phyloP scores from a whole-genome alignment of 2,329 filamentous ascomycete species.

The Colletotrichum sp. region DNA sequence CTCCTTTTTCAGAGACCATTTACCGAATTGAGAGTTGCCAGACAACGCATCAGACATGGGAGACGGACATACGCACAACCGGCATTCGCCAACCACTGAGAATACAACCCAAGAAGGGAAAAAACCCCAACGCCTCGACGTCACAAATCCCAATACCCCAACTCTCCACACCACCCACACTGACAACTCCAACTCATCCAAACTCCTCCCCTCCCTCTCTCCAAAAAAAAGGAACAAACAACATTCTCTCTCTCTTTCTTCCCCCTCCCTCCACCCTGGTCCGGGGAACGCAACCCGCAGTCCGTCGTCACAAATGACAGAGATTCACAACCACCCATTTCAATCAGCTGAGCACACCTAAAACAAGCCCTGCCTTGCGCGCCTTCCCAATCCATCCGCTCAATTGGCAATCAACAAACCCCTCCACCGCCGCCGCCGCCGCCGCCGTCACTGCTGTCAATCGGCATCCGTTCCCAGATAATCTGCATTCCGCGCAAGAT shows the following conservation, averaged over 20 bases:
- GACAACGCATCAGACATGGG: neutral
- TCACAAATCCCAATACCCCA: neutral
- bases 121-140: neutral
- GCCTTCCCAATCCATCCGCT: neutral
- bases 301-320: neutral
- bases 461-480: neutral
- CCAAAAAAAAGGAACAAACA: neutral
- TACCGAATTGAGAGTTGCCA: neutral
- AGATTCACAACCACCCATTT: neutral
- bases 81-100: too few relatives aligned
- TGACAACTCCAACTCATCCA: neutral
- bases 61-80: neutral
- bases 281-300: neutral
- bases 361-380: neutral
- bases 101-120: neutral
- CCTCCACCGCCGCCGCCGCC: neutral
- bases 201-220: neutral
- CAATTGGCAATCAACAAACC: neutral
- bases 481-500: neutral
- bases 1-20: neutral
- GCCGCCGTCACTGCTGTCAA: neutral
- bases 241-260: neutral
- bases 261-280: neutral
- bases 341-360: constrained; percentile 11
- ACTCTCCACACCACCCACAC: neutral